Evolutionary conservation across 2,329 filamentous ascomycete genomes (phyloP).

Genomic region (Leptographium wingfieldii): DNA sequence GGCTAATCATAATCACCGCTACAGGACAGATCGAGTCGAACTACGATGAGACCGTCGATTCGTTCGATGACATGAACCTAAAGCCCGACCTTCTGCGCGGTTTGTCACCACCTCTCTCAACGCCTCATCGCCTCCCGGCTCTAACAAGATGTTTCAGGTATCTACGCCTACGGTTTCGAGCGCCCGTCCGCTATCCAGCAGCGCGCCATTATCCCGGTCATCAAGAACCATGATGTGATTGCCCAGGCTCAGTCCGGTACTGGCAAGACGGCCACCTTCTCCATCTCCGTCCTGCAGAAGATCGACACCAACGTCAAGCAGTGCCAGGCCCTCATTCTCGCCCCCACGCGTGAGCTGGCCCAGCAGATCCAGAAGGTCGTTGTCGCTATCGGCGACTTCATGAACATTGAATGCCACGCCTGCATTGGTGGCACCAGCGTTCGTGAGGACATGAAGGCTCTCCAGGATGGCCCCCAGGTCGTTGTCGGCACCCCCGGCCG

Average conservation of each 20-base stretch:
- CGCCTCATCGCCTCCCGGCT: too few relatives aligned
- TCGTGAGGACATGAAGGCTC: slow-evolving; percentile 96
- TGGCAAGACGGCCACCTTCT: slow-evolving; percentile 99
- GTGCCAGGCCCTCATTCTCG: slow-evolving; percentile 96
- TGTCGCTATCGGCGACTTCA: slow-evolving; percentile 97
- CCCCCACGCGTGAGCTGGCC: slow-evolving; percentile 94
- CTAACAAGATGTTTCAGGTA: slow-evolving; percentile 37
- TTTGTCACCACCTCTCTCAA: slow-evolving; percentile 26
- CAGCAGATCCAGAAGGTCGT: slow-evolving; percentile 99
- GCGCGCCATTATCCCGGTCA: slow-evolving; percentile 99
- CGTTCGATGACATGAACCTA: slow-evolving; percentile 96
- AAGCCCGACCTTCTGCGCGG: slow-evolving; percentile 95
- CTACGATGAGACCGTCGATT: slow-evolving; percentile 99
- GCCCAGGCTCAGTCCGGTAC: slow-evolving; percentile 99
- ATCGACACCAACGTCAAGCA: slow-evolving; percentile 90
- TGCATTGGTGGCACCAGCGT: slow-evolving; percentile 98
- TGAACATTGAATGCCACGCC: slow-evolving; percentile 98
- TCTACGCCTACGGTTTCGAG: slow-evolving; percentile 99
- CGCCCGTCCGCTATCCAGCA: slow-evolving; percentile 99
- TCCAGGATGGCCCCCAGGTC: slow-evolving; percentile 90
- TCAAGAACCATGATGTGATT: slow-evolving; percentile 99
- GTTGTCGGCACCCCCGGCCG: slow-evolving; percentile 96
- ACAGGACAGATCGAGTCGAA: slow-evolving; percentile 99
- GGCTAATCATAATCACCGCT: slow-evolving; percentile 12
- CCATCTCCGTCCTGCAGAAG: slow-evolving; percentile 97